These are phyloP conservation scores for Pelargonium citronellum DNA, from an alignment of 441 rosid species.

Conservation along the genomic window DNA sequence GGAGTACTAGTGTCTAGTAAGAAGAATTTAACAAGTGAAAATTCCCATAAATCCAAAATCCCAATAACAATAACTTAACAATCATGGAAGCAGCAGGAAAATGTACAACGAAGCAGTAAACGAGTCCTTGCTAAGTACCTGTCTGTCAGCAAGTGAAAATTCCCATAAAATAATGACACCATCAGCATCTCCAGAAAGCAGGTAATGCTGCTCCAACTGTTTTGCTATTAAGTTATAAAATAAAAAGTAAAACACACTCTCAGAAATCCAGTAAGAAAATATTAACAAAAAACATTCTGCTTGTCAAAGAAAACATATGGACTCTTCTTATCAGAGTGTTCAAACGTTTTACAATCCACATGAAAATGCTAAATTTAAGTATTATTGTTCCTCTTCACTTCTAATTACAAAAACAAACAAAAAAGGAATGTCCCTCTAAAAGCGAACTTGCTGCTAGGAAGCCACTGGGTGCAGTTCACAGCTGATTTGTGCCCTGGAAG, in stretches of 20 bases:
- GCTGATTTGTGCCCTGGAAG: slow-evolving; percentile 81
- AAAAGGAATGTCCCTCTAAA: slow-evolving; percentile 47
- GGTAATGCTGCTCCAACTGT: slow-evolving; percentile 51
- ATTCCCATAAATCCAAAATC: too few species aligned
- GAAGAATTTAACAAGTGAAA: too few species aligned
- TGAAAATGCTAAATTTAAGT: not conserved
- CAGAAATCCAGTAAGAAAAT: not conserved
- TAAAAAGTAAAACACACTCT: not conserved
- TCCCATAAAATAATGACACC: slow-evolving; percentile 77
- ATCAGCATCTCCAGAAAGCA: slow-evolving; percentile 82
- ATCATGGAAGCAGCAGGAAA: too few species aligned
- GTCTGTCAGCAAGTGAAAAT: slow-evolving; percentile 39
- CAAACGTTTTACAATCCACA: too few species aligned
- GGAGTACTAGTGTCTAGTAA: too few species aligned
- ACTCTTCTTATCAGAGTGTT: too few species aligned
- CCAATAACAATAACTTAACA: too few species aligned
- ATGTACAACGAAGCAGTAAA: not conserved
- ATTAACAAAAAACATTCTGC: too few species aligned
- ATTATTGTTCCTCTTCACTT: not conserved
- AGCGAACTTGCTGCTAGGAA: slow-evolving; percentile 72
- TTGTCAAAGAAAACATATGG: too few species aligned
- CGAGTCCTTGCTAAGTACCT: slow-evolving; percentile 32
- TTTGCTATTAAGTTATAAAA: slow-evolving; percentile 37
- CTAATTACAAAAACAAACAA: not conserved
- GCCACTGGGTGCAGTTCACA: slow-evolving; percentile 90